Evolutionary conservation across 805 yeast genomes (phyloP), one percentile per base, ranked within the genome.

Genomic region (Suhomyces emberorum): DNA sequence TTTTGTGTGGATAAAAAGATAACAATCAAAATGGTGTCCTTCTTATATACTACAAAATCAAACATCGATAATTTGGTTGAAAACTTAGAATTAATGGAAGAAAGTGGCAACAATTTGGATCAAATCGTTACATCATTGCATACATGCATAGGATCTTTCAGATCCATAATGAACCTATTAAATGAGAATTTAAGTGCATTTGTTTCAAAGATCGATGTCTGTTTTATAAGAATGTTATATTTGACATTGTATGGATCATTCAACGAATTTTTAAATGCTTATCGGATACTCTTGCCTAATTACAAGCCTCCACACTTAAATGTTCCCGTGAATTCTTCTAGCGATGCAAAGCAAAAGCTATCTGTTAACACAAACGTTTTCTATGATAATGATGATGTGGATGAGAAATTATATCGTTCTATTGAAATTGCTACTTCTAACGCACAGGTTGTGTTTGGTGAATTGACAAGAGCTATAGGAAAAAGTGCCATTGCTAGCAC

Each of bases 381-480:
- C 28, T 38, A 38, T 31, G 69, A 62, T 30, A 63, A 61, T 18
- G 68, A 70, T 11, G 82, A 77, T 21, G 73, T 79, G 19, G 95
- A 86, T 52, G 77, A 74, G 28, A 81, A 79, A 47, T 61, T 86
- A 34, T 83, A 82, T 48, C 77, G 75, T 22, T 76, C 85, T 14
- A 69, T 86, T 28, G 74, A 70, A 19, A 65, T 70, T 12, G 88
- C 89, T 1, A 74, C 84, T 2, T 55, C 69, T 11, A 74, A 83
- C 36, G 89, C 95, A 2, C 84, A 79, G 48, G 75, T 76, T n/a
- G 95, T 87, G 2, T 81, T 83, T 48, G 73, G 81, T 19, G 91
- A 85, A 49, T 61, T 88, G 35, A 84, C 81, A 20, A 67, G 73
- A 39, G 86, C 85, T 0, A 78, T 83, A 31, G 70, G 80, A 11